Base-by-base conservation (phyloP, 352 stramenopile genomes). In the Pythium periplocum region DNA sequence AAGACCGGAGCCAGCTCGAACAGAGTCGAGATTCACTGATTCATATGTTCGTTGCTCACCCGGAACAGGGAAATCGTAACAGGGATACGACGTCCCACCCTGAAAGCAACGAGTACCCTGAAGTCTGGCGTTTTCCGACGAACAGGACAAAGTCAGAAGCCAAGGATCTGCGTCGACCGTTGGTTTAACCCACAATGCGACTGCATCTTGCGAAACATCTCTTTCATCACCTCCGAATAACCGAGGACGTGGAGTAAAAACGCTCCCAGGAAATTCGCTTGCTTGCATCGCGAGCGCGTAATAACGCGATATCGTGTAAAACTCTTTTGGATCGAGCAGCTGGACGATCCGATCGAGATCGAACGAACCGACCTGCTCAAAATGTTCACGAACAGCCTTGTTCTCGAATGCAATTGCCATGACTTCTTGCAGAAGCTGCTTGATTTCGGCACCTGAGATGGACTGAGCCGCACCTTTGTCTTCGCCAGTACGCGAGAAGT, bases 241-340 rank as follows among this genome's bases (percentile, higher is more conserved):
- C 10, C 52, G 41, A 0, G 58, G 41, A 33, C 66, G 62, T 31
- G 61, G 62, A 4, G 66, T 68, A 44, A 71, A 65, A 9, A 56
- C 37, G 0, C 53, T 47, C 8, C 53, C 68, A 1, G 68, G 68
- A 36, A 76, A 73, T 51, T 73, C 68, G 37, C 52, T 61, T 12
- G 64, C 62, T 45, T 76, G 68, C n/a, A 69, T 51, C n/a, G 73
- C 26, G 6, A 73, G 35, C 11, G 64, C 45, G 39, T 76, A 76
- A 48, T 76, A 73, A 33, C 50, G 37, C 4, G 61, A 26, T 2
- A 73, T 46, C 17, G 47, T 53, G 30, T 69, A 57, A 46, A 67
- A 68, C 12, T 73, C 57, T 2, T 68, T 45, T 10, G 68, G 64
- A 2, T 34, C 41, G 40, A 76, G 52, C 7, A 76, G 31, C 36